Percentiles rank a stretch among this genome's conserved stretches.
Conservation (phyloP, 257 asterid genomes). For the Solanum infundibuliforme region DNA sequence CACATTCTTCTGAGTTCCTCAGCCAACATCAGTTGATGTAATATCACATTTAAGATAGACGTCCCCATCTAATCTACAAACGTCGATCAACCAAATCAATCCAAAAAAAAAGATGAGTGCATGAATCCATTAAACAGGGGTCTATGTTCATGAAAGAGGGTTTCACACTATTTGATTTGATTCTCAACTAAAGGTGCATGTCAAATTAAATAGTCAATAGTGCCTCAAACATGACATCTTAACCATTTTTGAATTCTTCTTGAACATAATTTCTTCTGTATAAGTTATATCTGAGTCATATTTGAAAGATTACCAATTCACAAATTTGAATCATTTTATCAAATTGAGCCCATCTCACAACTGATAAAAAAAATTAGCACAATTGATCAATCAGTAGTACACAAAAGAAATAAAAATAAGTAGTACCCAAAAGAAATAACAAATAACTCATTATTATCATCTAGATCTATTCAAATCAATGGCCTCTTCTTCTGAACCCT, state of each 20-base stretch:
- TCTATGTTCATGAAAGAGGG: not conserved
- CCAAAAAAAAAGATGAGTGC: too few species aligned
- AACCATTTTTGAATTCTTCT: not conserved
- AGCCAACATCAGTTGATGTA: too few species aligned
- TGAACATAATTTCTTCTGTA: not conserved
- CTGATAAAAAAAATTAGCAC: not conserved
- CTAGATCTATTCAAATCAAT: not conserved
- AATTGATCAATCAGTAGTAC: not conserved
- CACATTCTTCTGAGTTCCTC: too few species aligned
- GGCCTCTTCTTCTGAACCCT: not conserved
- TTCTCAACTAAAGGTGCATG: not conserved
- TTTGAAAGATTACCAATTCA: not conserved
- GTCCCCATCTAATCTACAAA: too few species aligned
- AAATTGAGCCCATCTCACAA: not conserved
- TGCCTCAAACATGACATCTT: not conserved
- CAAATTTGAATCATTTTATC: not conserved
- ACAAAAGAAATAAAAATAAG: not conserved
- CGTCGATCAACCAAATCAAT: too few species aligned
- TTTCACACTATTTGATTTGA: not conserved
- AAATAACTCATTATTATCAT: not conserved
- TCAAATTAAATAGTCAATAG: not conserved
- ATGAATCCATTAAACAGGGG: too few species aligned
- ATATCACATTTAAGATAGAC: too few species aligned
- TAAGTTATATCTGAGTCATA: not conserved
- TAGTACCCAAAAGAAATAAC: not conserved